Percentiles rank a stretch among this genome's conserved stretches.
phyloP scores from a whole-genome alignment of 2,329 filamentous ascomycete genomes.

The Celoporthe dispersa region DNA sequence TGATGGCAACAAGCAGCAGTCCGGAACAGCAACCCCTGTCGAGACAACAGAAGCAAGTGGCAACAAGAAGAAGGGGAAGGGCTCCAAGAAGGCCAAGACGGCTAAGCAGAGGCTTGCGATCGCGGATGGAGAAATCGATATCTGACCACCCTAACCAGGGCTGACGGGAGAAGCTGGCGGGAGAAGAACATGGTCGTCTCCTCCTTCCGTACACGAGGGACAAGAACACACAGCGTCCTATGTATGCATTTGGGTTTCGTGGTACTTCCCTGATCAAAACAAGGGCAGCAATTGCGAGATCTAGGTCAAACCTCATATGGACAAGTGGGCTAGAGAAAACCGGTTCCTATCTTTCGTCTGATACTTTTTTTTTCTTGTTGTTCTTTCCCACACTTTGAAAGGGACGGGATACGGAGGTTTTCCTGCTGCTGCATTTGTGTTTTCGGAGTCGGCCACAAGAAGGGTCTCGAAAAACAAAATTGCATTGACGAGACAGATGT shows the following conservation, averaged over 20 bases:
- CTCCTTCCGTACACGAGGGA: background rate
- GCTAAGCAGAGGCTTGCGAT: constrained; percentile 71
- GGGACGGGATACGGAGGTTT: background rate
- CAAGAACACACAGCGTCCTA: background rate
- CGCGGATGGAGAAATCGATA: constrained; percentile 62
- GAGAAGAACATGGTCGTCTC: background rate
- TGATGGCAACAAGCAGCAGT: constrained; percentile 76
- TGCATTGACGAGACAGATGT: constrained; percentile 4
- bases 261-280: background rate
- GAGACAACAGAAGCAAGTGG: constrained; percentile 52
- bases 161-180: background rate
- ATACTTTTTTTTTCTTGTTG: background rate
- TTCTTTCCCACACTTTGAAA: background rate
- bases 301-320: background rate
- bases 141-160: background rate
- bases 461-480: background rate
- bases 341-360: background rate
- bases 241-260: background rate
- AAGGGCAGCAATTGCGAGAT: background rate
- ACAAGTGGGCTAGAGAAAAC: background rate
- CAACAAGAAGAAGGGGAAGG: constrained; percentile 61
- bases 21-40: constrained; percentile 83
- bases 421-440: background rate
- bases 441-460: background rate
- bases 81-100: constrained; percentile 69